phyloP scores from a whole-genome alignment of 192 early-diverging fungal species.

The Spinellus fusiger region DNA sequence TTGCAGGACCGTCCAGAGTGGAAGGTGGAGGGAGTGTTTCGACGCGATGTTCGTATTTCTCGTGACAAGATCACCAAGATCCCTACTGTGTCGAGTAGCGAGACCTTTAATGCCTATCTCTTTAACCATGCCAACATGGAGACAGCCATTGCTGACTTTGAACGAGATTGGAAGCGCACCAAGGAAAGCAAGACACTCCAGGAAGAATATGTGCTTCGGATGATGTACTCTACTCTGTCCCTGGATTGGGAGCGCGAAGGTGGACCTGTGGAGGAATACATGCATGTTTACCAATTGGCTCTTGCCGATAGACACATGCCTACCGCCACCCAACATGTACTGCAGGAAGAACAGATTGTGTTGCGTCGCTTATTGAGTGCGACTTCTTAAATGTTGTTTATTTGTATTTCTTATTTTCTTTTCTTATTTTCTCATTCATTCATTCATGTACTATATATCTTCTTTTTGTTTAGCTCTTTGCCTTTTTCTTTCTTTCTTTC shows the following conservation, averaged over 20 bases:
- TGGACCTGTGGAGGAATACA: conserved; percentile 46
- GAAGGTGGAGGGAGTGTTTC: neutral
- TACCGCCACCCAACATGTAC: neutral
- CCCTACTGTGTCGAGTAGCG: conserved; percentile 21
- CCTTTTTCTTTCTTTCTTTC: too few species aligned
- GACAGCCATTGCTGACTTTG: conserved; percentile 35
- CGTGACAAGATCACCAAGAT: conserved; percentile 8
- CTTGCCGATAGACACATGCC: conserved; percentile 8
- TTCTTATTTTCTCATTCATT: too few species aligned
- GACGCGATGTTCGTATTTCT: neutral
- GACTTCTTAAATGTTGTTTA: neutral
- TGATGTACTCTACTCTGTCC: conserved; percentile 39
- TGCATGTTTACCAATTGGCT: conserved; percentile 16
- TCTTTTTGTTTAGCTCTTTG: too few species aligned
- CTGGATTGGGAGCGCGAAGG: conserved; percentile 42
- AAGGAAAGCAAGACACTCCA: conserved; percentile 22
- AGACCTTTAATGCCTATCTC: conserved; percentile 41
- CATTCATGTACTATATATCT: too few species aligned
- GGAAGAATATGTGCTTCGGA: conserved; percentile 39
- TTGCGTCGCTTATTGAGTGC: neutral
- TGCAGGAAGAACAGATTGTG: conserved; percentile 8
- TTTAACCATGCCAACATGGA: conserved; percentile 21
- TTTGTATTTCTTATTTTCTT: too few species aligned
- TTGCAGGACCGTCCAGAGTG: conserved; percentile 37
- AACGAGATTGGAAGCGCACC: conserved; percentile 23